These are phyloP conservation scores for Macrophomina phaseolina DNA, from an alignment of 2,329 filamentous ascomycete species.

Conservation along the genomic window DNA sequence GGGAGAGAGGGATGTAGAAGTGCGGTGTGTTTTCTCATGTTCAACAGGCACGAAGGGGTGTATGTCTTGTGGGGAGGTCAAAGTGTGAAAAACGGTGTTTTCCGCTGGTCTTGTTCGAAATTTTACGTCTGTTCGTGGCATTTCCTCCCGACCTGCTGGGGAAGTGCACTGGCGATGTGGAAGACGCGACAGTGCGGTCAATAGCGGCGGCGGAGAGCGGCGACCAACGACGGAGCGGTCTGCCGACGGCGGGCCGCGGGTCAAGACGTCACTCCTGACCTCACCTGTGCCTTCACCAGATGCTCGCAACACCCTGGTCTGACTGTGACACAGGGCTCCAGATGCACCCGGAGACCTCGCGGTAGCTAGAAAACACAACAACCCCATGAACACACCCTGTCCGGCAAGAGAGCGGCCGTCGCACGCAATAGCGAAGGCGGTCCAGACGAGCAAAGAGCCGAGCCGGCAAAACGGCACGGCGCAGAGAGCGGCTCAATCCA, in stretches of 20 bases:
- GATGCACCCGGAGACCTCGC: no score
- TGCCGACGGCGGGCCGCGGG: constrained; percentile 11
- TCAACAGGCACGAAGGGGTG: no score
- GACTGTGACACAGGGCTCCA: neutral
- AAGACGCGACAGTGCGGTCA: neutral
- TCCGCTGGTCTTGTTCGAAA: no score
- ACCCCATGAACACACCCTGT: neutral
- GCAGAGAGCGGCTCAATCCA: neutral
- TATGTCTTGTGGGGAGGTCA: neutral
- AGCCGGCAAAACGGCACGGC: constrained; percentile 13
- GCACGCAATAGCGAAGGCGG: neutral
- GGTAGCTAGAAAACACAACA: neutral
- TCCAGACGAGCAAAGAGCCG: neutral
- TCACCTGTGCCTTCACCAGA: constrained; percentile 5
- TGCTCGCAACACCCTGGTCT: constrained; percentile 7
- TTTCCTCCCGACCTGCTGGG: neutral
- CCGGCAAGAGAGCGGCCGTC: neutral
- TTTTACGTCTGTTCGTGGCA: neutral
- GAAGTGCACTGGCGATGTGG: neutral
- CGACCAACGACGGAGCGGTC: constrained; percentile 22
- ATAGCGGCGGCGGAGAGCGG: constrained; percentile 20
- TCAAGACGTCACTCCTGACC: constrained; percentile 13
- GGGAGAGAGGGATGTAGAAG: no score
- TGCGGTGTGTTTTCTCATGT: no score
- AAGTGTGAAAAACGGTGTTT: no score